Evolutionary conservation across 2,329 filamentous ascomycete genomes (phyloP).

Genomic region (Fusarium devonianum): DNA sequence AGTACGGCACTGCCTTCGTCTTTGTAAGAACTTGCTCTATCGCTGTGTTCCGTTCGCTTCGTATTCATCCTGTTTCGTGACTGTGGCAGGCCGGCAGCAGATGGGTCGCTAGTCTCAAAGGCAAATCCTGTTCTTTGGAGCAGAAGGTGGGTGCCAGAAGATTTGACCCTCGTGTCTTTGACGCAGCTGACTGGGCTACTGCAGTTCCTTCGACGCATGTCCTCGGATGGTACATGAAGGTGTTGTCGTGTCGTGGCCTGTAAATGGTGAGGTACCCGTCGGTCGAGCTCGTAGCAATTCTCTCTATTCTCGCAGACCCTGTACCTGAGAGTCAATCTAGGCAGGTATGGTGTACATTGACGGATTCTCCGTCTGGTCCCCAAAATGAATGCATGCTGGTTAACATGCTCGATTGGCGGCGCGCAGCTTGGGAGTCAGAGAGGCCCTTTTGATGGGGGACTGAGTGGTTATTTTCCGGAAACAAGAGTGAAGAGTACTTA

Average conservation of each 20-base stretch:
- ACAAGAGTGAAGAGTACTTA: neutral
- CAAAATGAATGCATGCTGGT: conserved; percentile 18
- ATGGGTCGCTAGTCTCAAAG: conserved; percentile 10
- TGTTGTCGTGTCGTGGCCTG: conserved; percentile 7
- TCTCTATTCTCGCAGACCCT: conserved; percentile 1
- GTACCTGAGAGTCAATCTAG: conserved; percentile 2
- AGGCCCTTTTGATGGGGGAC: conserved; percentile 25
- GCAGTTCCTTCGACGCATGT: conserved; percentile 22
- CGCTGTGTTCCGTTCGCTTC: conserved; percentile 4
- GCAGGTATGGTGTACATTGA: conserved; percentile 3
- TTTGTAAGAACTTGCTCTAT: conserved; percentile 17
- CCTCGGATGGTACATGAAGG: conserved; percentile 14
- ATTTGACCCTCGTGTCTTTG: conserved; percentile 1
- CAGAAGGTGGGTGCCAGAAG: conserved; percentile 6
- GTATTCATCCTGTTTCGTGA: conserved; percentile 7
- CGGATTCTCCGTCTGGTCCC: conserved; percentile 11
- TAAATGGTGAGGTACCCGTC: neutral
- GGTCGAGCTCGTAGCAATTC: neutral
- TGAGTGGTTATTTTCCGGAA: conserved; percentile 10
- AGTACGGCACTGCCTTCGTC: conserved; percentile 4
- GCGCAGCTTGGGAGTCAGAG: conserved; percentile 11
- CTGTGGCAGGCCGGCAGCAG: conserved; percentile 6
- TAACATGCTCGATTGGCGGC: conserved; percentile 15
- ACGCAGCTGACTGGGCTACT: conserved; percentile 13
- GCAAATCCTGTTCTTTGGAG: conserved; percentile 17